Evolutionary conservation across 192 early-diverging fungal genomes (phyloP).

Genomic region (Backusella tarrabulga): DNA sequence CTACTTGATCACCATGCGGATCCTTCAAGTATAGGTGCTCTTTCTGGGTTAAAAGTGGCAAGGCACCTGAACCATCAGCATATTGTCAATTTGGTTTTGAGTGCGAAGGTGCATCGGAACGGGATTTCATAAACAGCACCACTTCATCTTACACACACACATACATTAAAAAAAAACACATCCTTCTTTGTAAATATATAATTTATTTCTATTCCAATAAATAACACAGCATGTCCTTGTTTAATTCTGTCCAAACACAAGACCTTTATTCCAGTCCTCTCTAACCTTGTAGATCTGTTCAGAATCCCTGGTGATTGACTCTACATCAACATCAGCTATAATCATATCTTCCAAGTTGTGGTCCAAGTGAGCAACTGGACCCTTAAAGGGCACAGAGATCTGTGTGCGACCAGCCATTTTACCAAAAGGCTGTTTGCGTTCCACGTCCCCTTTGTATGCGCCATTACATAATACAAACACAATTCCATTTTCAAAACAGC

Average conservation of each 20-base stretch:
- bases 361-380: conserved; percentile 16
- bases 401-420: conserved; percentile 20
- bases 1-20: not conserved
- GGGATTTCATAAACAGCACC: too few relatives aligned
- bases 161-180: too few relatives aligned
- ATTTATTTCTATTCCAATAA: not conserved
- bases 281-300: conserved; percentile 28
- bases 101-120: not conserved
- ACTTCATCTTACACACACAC: too few relatives aligned
- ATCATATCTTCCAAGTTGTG: conserved; percentile 29
- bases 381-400: conserved; percentile 32
- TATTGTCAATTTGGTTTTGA: not conserved
- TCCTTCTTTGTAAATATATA: not conserved
- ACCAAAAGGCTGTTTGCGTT: conserved; percentile 9
- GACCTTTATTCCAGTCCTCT: conserved; percentile 15
- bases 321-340: conserved; percentile 18
- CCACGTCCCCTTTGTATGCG: conserved; percentile 2
- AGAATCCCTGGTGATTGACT: conserved; percentile 2
- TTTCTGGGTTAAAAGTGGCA: not conserved
- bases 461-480: conserved; percentile 32
- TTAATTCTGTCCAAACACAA: conserved; percentile 2
- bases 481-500: conserved; percentile 32
- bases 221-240: not conserved
- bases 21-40: not conserved
- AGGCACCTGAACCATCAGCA: not conserved